Conservation (phyloP, 2,329 filamentous ascomycete genomes). For the Ilyonectria mors-panacis region DNA sequence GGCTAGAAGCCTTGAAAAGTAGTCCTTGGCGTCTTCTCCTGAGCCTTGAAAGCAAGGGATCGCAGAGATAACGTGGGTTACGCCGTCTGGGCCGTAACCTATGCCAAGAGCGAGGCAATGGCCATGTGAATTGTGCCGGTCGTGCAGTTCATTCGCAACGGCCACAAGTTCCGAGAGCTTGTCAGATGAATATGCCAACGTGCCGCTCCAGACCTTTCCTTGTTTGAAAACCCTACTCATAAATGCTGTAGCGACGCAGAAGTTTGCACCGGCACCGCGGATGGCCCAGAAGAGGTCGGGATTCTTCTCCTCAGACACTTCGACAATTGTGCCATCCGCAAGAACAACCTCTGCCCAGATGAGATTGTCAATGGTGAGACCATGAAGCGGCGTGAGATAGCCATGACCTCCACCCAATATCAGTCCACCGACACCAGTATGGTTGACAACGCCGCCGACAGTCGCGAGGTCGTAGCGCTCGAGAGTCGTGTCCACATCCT, state of each 20-base stretch:
- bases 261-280: constrained; percentile 62
- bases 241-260: constrained; percentile 60
- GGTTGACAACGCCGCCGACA: constrained; percentile 73
- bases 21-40: constrained; percentile 32
- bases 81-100: constrained; percentile 39
- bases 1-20: constrained; percentile 40
- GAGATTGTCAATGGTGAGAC: constrained; percentile 64
- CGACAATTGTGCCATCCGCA: constrained; percentile 53
- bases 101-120: constrained; percentile 46
- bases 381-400: constrained; percentile 67
- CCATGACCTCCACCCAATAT: constrained; percentile 72
- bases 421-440: constrained; percentile 73
- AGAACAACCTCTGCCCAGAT: constrained; percentile 57
- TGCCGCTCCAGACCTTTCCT: constrained; percentile 51
- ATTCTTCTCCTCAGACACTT: constrained; percentile 57
- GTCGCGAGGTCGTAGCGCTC: constrained; percentile 67
- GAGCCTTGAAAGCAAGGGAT: constrained; percentile 43
- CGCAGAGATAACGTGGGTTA: constrained; percentile 33
- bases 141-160: constrained; percentile 42
- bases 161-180: constrained; percentile 44
- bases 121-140: constrained; percentile 30
- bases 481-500: constrained; percentile 67
- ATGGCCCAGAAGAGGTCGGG: constrained; percentile 65
- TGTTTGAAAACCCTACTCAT: constrained; percentile 48
- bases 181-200: constrained; percentile 44